phyloP scores from a whole-genome alignment of 345 rosid species.

The Dovyalis caffra region DNA sequence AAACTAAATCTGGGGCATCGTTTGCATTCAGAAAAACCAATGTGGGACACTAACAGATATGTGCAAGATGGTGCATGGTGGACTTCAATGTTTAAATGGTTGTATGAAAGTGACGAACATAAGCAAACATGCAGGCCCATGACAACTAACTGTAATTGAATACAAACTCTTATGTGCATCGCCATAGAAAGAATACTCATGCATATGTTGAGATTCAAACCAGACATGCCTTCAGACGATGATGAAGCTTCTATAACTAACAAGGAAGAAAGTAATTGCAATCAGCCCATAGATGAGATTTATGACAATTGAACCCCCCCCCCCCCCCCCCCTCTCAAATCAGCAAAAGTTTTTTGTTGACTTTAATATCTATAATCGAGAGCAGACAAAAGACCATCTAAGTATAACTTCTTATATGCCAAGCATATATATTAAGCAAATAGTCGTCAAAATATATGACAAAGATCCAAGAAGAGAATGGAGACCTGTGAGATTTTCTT shows the following conservation, averaged over 20 bases:
- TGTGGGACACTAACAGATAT: neutral
- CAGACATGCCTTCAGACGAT: neutral
- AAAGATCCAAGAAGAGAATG: neutral
- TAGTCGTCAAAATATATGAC: neutral
- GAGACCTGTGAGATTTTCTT: slow-evolving; percentile 77
- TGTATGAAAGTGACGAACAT: neutral
- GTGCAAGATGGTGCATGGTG: neutral
- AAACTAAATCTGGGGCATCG: too few species aligned
- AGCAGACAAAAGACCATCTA: neutral
- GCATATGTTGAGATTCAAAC: neutral
- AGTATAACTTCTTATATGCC: neutral
- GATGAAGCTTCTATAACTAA: neutral
- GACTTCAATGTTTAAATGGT: neutral
- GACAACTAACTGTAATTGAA: neutral
- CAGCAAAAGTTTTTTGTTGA: neutral
- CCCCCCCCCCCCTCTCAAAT: too few species aligned
- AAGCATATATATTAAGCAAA: neutral
- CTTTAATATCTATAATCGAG: neutral
- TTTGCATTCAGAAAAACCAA: neutral
- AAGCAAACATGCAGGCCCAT: neutral
- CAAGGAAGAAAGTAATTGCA: neutral
- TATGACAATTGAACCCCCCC: neutral
- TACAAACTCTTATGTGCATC: too few species aligned
- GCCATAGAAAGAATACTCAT: neutral
- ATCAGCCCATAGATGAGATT: neutral